These are phyloP conservation scores for Wickerhamomyces chaumierensis DNA, from an alignment of 805 yeast species.

Conservation along the genomic window DNA sequence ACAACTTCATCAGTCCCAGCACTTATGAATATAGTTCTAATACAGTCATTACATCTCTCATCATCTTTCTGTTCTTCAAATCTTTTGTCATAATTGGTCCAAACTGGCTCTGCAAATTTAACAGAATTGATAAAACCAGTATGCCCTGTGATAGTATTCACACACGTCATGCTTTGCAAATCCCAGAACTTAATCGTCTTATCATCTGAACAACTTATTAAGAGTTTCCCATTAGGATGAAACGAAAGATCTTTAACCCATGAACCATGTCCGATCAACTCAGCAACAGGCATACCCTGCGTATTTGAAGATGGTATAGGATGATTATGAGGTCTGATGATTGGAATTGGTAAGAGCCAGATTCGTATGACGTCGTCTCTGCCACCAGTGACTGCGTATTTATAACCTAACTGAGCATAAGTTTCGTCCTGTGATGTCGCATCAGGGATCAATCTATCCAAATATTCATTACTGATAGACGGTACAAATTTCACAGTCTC, in stretches of 20 bases:
- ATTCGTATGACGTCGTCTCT: constrained; percentile 65
- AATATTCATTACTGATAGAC: constrained; percentile 27
- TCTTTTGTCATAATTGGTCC: constrained; percentile 18
- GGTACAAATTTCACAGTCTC: constrained; percentile 69
- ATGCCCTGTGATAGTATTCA: constrained; percentile 46
- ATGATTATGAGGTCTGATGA: constrained; percentile 37
- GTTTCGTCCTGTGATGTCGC: constrained; percentile 11
- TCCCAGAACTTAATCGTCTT: constrained; percentile 74
- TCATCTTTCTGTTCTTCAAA: constrained; percentile 11
- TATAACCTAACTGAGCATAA: constrained; percentile 39
- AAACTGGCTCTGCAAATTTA: constrained; percentile 37
- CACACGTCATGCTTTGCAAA: constrained; percentile 34
- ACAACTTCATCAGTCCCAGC: constrained; percentile 93
- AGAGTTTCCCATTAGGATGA: constrained; percentile 67
- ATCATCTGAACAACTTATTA: constrained; percentile 74
- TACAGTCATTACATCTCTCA: constrained; percentile 28
- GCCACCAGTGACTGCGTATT: constrained; percentile 68
- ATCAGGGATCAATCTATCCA: constrained; percentile 32
- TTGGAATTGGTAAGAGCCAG: constrained; percentile 71
- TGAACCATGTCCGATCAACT: constrained; percentile 66
- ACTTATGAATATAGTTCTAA: constrained; percentile 68
- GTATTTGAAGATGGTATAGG: constrained; percentile 52
- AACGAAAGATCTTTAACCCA: constrained; percentile 69
- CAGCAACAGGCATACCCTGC: constrained; percentile 46
- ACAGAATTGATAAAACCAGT: constrained; percentile 68